Evolutionary conservation across 345 rosid species (phyloP), one percentile per base, ranked within the genome.

Genomic region (Euclidium syriacum): DNA sequence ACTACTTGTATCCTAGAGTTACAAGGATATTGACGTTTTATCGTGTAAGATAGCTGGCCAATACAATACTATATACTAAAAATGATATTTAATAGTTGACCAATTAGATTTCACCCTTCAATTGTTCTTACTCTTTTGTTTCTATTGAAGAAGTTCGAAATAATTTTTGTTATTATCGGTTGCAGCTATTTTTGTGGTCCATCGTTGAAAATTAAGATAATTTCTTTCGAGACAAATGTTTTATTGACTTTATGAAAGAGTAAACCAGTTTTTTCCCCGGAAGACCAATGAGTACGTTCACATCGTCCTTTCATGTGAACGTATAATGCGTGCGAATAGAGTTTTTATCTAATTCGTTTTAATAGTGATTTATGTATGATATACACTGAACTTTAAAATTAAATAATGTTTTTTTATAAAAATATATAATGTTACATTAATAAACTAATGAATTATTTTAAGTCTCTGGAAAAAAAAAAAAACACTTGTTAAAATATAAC

Each of bases 11-110:
- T 43, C n/a, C 46, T 65, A 17, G 10, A 39, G 39, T 12, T 6
- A 29, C 50, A 50, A 26, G 26, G 59, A 29, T 26, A 30, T 22
- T 52, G 51, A 64, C 5, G n/a, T n/a, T n/a, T n/a, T n/a, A n/a
- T n/a, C 4, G 15, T 38, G 10, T 36, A 6, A 26, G 3, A n/a
- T n/a, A n/a, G n/a, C n/a, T n/a, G n/a, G n/a, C n/a, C n/a, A n/a
- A n/a, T n/a, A n/a, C n/a, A n/a, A 52, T 39, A 7, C 7, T 20
- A 10, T 20, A n/a, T 14, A 23, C 38, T 29, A 34, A 41, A 20
- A 61, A 44, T n/a, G n/a, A 50, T 69, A 69, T 44, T 34, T 25
- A 26, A 19, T 69, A 61, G 56, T 56, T 69, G 42, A n/a, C 41
- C 73, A 69, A 52, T 60, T 54, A 43, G 61, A 59, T 14, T 68